A percentile compares a stretch with the other conserved stretches of the same genome.
phyloP scores from a whole-genome alignment of 1,284 basidiomycete genomes.

The Heterobasidion annosum region DNA sequence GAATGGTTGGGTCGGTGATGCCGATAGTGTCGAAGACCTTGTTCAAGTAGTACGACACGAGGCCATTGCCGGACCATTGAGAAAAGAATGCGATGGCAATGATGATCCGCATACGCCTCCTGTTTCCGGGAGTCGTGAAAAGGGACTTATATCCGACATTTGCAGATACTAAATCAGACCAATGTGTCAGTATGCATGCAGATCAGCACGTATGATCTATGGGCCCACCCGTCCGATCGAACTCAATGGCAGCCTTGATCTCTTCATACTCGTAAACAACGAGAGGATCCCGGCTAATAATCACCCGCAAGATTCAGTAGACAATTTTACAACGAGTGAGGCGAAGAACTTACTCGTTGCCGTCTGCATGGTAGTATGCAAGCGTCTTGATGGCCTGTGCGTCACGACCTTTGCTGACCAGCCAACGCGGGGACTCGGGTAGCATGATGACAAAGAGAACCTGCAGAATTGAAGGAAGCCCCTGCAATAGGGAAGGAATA shows the following conservation, averaged over 20 bases:
- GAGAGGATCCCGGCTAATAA: conserved; percentile 47
- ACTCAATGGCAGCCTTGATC: conserved; percentile 65
- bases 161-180: conserved; percentile 25
- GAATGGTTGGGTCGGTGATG: conserved; percentile 51
- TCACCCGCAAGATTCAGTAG: background rate
- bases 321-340: background rate
- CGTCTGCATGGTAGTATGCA: conserved; percentile 70
- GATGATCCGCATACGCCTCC: conserved; percentile 61
- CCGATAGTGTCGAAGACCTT: conserved; percentile 66
- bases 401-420: conserved; percentile 58
- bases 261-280: conserved; percentile 69
- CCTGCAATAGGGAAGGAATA: conserved; percentile 62
- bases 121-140: conserved; percentile 51
- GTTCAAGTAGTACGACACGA: conserved; percentile 71
- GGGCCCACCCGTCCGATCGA: conserved; percentile 38
- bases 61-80: conserved; percentile 70
- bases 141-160: conserved; percentile 57
- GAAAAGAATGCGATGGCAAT: conserved; percentile 65
- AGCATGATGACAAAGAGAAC: conserved; percentile 48
- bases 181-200: background rate
- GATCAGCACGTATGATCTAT: background rate
- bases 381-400: conserved; percentile 50
- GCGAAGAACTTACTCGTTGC: conserved; percentile 32
- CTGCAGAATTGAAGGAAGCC: conserved; percentile 52
- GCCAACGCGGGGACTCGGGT: conserved; percentile 68